These are phyloP conservation scores for Neurospora sp. DNA, from an alignment of 495 filamentous ascomycete genomes.

Conservation along the genomic window DNA sequence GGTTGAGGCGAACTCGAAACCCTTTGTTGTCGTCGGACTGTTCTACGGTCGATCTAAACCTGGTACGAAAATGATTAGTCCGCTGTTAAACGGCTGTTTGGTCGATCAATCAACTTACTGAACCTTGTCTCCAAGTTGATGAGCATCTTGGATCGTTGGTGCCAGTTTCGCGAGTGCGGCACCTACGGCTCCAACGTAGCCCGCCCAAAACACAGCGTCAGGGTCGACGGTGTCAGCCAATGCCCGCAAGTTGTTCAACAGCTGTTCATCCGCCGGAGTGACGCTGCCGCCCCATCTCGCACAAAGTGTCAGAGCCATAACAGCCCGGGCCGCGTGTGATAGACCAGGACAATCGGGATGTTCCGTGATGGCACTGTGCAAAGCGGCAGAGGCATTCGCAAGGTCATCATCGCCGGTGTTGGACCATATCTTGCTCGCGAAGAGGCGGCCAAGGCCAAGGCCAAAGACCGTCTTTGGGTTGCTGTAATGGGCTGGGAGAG, in stretches of 20 bases:
- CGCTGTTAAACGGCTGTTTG: not conserved
- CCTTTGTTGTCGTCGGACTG: slow-evolving; percentile 12
- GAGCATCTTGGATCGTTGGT: slow-evolving; percentile 18
- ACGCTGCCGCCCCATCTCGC: slow-evolving; percentile 67
- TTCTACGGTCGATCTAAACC: slow-evolving; percentile 18
- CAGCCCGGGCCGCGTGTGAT: slow-evolving; percentile 57
- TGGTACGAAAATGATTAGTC: slow-evolving; percentile 6
- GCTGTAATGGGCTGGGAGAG: slow-evolving; percentile 42
- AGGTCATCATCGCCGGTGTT: slow-evolving; percentile 31
- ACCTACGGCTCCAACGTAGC: slow-evolving; percentile 33
- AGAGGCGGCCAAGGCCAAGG: slow-evolving; percentile 29
- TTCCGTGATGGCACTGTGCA: slow-evolving; percentile 63
- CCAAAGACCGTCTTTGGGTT: slow-evolving; percentile 32
- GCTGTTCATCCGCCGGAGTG: slow-evolving; percentile 33
- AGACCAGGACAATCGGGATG: slow-evolving; percentile 61
- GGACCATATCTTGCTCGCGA: slow-evolving; percentile 37
- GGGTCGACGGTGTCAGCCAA: slow-evolving; percentile 21
- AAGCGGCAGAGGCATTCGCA: slow-evolving; percentile 53
- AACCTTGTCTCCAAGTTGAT: slow-evolving; percentile 14
- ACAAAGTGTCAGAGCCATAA: slow-evolving; percentile 63
- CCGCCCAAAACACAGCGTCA: slow-evolving; percentile 32
- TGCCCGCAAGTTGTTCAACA: slow-evolving; percentile 28
- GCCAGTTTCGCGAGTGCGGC: slow-evolving; percentile 23
- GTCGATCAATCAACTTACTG: slow-evolving; percentile 17
- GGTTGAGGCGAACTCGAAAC: slow-evolving; percentile 18